These are phyloP conservation scores for Colletotrichum liaoningense DNA, from an alignment of 2,329 filamentous ascomycete species.

Conservation along the genomic window DNA sequence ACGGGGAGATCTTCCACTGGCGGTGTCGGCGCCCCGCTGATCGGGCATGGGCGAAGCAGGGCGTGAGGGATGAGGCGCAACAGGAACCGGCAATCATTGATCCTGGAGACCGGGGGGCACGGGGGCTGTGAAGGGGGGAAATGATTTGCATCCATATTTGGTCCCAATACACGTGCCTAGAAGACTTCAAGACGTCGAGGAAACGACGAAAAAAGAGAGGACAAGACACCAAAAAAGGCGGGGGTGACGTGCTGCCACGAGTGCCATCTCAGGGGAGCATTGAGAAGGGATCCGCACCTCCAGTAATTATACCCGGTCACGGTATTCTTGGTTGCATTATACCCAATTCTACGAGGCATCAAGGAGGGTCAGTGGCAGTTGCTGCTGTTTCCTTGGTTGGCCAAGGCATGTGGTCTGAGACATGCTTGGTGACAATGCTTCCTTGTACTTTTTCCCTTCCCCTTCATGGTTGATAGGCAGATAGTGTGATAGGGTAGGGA, in stretches of 20 bases:
- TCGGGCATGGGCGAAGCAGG: conserved; percentile 21
- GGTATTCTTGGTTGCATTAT: conserved; percentile 17
- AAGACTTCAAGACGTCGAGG: not conserved
- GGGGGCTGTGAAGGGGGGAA: not conserved
- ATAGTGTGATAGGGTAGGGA: conserved; percentile 5
- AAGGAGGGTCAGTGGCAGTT: conserved; percentile 21
- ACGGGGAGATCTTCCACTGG: conserved; percentile 14
- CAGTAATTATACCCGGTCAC: conserved; percentile 5
- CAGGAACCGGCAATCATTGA: conserved; percentile 9
- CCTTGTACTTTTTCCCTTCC: not conserved
- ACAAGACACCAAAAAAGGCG: not conserved
- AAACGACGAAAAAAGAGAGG: not conserved
- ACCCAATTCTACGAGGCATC: conserved; percentile 19
- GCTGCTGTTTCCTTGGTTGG: conserved; percentile 19
- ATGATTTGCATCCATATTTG: not conserved
- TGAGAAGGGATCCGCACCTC: conserved; percentile 22
- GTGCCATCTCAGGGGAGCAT: conserved; percentile 28
- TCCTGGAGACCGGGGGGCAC: not conserved
- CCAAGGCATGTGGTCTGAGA: conserved; percentile 30
- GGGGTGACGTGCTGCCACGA: conserved; percentile 22
- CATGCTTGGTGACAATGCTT: conserved; percentile 29
- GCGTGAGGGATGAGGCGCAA: conserved; percentile 25
- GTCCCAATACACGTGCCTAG: not conserved
- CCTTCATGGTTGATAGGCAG: not conserved
- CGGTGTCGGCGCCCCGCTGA: conserved; percentile 30